A percentile compares a stretch with the other conserved stretches of the same genome.
phyloP scores from a whole-genome alignment of 148 eudicot species.

The Chenopodium album region DNA sequence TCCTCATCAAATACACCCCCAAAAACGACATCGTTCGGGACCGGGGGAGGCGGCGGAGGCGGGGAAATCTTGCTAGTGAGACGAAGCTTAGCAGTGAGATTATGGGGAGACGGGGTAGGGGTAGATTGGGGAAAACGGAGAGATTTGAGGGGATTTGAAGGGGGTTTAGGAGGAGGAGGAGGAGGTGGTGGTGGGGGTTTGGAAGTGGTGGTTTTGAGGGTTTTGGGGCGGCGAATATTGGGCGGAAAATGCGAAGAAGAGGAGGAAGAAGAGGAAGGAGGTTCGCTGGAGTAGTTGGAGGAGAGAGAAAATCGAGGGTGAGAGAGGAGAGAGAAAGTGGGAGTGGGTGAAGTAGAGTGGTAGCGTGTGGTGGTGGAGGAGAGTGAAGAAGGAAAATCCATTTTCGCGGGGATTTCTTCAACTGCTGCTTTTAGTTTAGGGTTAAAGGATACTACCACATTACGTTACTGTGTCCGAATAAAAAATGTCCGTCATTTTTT shows the following conservation, averaged over 20 bases:
- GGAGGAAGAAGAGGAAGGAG: constrained; percentile 24
- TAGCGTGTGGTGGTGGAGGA: constrained; percentile 39
- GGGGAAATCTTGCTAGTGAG: constrained; percentile 79
- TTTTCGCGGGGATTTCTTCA: neutral
- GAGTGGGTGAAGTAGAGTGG: constrained; percentile 26
- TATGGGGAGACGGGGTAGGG: constrained; percentile 4
- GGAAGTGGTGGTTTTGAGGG: constrained; percentile 34
- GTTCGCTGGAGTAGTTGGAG: constrained; percentile 29
- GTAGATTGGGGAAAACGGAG: constrained; percentile 35
- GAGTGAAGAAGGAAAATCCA: neutral
- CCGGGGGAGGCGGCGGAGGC: constrained; percentile 56
- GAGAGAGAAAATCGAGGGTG: constrained; percentile 36
- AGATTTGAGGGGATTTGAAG: constrained; percentile 57
- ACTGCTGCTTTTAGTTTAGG: too few relatives aligned
- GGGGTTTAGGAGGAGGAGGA: constrained; percentile 24
- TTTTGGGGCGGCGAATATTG: constrained; percentile 61
- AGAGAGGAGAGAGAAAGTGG: constrained; percentile 26
- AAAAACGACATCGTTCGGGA: constrained; percentile 24
- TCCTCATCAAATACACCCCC: neutral
- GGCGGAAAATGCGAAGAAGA: constrained; percentile 30
- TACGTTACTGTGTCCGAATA: too few relatives aligned
- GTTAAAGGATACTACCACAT: too few relatives aligned
- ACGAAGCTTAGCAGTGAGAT: constrained; percentile 57
- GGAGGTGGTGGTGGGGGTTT: constrained; percentile 17
- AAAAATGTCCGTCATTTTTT: too few relatives aligned